Evolutionary conservation across 306 rosid species (phyloP), one percentile per base, ranked within the genome.

Genomic region (Pterocarpus macrocarpus): DNA sequence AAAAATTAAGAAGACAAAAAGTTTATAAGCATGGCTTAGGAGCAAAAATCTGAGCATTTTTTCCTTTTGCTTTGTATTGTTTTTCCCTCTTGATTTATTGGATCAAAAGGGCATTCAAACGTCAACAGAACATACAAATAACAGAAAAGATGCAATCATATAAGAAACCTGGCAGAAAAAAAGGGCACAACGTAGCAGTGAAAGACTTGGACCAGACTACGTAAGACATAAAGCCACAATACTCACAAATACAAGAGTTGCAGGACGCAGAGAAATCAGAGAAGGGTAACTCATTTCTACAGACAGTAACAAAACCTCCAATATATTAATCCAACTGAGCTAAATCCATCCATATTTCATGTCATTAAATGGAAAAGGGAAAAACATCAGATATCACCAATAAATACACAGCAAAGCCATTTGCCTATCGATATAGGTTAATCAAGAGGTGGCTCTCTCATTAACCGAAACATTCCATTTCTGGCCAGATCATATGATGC

Each of bases 271-370:
- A 9, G 50, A 56, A 34, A 52, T 38, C 17, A 4, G 15, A 52
- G 35, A 47, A 44, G 49, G 33, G 52, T 3, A 16, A 39, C 57
- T 65, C 49, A 72, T 72, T 64, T 59, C 32, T 38, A 52, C 11
- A 45, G 63, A 64, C 32, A 44, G 5, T 43, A 32, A 43, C 64
- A 78, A 77, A 14, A 16, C 33, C 45, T 22, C 28, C 58, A 8
- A 56, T 53, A 67, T 78, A 78, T 15, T 3, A 45, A 69, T 61
- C 38, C 64, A 47, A 61, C 33, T 4, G 64, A 59, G 49, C 5
- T 44, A 44, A 69, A 68, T 55, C 12, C 6, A 80, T 57, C 36
- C 52, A 70, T 49, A 71, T 71, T 61, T 70, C 65, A 17, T 36
- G 80, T 52, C 67, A 78, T 50, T 58, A 69, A 57, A 32, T 56